Conservation (phyloP, 1,284 basidiomycete species). For the Boletus semigastroideus region DNA sequence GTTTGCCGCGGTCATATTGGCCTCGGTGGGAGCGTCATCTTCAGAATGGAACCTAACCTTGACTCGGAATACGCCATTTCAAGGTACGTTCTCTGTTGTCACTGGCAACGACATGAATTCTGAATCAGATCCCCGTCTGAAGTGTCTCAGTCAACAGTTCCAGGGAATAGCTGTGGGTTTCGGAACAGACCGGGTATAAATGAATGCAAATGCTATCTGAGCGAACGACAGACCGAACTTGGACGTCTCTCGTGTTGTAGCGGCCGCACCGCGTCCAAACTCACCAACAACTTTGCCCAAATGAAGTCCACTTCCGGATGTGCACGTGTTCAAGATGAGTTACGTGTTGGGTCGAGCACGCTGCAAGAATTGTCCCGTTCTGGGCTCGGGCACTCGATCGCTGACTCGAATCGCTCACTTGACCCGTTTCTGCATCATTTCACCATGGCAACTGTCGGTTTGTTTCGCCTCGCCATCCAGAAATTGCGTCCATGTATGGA, state of each 20-base stretch:
- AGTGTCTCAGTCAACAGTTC: conserved; percentile 4
- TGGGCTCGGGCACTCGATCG: conserved; percentile 30
- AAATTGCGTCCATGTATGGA: conserved; percentile 10
- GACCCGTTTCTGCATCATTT: conserved; percentile 14
- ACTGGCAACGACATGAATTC: conserved; percentile 25
- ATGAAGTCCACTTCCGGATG: conserved; percentile 24
- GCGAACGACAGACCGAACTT: conserved; percentile 9
- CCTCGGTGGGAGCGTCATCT: conserved; percentile 1
- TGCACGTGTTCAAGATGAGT: conserved; percentile 26
- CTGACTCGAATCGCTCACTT: conserved; percentile 25
- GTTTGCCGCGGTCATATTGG: conserved; percentile 22
- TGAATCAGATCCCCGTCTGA: conserved; percentile 23
- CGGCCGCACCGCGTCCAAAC: conserved; percentile 10
- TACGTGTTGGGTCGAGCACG: conserved; percentile 27
- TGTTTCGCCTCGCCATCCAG: conserved; percentile 4
- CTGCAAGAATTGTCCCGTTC: conserved; percentile 22
- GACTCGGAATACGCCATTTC: conserved; percentile 6
- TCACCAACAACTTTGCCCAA: conserved; percentile 15
- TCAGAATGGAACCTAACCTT: conserved; percentile 2
- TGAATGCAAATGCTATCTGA: conserved; percentile 7
- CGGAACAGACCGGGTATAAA: conserved; percentile 11
- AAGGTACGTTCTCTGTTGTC: conserved; percentile 26
- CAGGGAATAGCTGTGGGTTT: conserved; percentile 6
- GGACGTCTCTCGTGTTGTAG: conserved; percentile 21
- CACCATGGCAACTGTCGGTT: conserved; percentile 26